phyloP scores from a whole-genome alignment of 176 grass and related monocot genomes.

The Paspalum notatum region DNA sequence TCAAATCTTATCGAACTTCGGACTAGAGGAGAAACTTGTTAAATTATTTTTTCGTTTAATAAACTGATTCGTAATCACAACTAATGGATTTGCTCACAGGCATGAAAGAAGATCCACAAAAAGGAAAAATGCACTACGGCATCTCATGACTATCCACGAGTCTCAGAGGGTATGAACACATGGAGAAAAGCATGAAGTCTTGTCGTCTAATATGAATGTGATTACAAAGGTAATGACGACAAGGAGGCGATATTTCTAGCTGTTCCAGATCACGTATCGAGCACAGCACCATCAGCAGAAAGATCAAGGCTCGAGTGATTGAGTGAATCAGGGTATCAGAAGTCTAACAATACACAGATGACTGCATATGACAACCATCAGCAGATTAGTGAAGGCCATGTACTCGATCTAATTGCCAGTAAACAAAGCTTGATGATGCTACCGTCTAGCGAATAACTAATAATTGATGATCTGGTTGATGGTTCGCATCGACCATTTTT shows the following conservation, averaged over 20 bases:
- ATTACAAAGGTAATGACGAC: background rate
- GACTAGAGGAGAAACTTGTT: background rate
- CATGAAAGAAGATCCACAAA: constrained; percentile 8
- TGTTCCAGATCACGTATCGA: background rate
- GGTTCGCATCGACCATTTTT: constrained; percentile 34
- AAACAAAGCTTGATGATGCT: constrained; percentile 5
- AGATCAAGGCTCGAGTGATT: background rate
- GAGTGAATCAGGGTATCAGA: background rate
- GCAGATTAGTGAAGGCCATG: constrained; percentile 11
- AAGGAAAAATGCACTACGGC: constrained; percentile 4
- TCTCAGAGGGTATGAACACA: background rate
- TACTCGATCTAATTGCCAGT: background rate
- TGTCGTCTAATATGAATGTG: background rate
- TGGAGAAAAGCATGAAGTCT: background rate
- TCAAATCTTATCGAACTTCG: background rate
- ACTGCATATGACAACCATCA: background rate
- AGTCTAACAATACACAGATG: constrained; percentile 4
- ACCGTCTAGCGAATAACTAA: constrained; percentile 32
- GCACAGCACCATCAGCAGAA: background rate
- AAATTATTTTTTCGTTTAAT: background rate
- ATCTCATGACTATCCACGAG: background rate
- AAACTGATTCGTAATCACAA: constrained; percentile 21
- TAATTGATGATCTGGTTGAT: constrained; percentile 31
- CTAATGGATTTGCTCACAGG: background rate
- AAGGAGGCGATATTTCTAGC: background rate